Evolutionary conservation across 75 land plant species (phyloP).

Genomic region (Sequoiadendron giganteum): DNA sequence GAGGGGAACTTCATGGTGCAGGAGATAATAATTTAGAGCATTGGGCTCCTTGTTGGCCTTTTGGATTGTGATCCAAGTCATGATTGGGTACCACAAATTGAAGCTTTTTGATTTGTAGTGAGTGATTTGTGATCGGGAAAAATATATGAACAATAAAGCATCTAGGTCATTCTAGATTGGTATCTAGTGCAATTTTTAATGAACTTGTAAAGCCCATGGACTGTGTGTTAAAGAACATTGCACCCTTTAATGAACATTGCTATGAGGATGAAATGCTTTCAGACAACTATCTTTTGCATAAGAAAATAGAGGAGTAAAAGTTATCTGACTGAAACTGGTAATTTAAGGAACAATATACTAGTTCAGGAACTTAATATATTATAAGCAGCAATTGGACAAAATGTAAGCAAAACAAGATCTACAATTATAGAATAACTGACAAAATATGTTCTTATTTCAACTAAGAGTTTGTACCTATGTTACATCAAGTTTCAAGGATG

Average conservation of each 20-base stretch:
- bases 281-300: not conserved
- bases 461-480: no score
- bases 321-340: no score
- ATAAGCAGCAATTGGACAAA: no score
- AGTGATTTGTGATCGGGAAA: not conserved
- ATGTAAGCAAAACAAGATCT: no score
- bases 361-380: no score
- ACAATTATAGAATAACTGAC: no score
- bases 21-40: not conserved
- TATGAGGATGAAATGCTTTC: not conserved
- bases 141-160: not conserved
- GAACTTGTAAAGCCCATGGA: not conserved
- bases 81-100: not conserved
- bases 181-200: not conserved
- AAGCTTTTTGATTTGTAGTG: not conserved
- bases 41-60: not conserved
- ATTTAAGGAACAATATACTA: no score
- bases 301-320: not conserved
- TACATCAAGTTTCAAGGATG: no score
- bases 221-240: not conserved
- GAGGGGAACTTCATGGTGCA: not conserved
- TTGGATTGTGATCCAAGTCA: not conserved
- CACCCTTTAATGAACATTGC: not conserved
- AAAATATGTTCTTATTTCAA: no score
- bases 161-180: not conserved